These are phyloP conservation scores for Linum trigynum DNA, from an alignment of 345 rosid genomes.

Conservation along the genomic window DNA sequence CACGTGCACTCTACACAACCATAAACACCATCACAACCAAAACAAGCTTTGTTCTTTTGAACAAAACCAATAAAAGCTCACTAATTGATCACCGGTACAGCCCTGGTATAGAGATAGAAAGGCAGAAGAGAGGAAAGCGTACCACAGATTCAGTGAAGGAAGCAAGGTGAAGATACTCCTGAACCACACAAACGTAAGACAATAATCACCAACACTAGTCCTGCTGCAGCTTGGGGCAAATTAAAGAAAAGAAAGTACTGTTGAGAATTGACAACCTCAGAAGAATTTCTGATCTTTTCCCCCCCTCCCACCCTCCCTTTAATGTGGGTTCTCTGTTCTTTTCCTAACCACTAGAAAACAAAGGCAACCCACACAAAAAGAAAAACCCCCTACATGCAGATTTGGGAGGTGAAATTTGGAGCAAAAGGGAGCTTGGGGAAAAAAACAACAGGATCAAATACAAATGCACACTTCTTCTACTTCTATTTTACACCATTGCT, in stretches of 20 bases:
- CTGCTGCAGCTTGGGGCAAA: too few relatives aligned
- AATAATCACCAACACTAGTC: not conserved
- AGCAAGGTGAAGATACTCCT: too few relatives aligned
- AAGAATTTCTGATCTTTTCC: too few relatives aligned
- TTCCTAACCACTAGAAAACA: not conserved
- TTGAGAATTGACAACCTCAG: not conserved
- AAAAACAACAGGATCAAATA: not conserved
- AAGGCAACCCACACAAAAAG: not conserved
- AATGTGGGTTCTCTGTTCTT: not conserved
- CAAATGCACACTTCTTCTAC: not conserved
- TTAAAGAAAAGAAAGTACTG: too few relatives aligned
- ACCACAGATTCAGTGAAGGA: too few relatives aligned
- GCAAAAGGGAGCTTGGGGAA: not conserved
- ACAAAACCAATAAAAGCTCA: too few relatives aligned
- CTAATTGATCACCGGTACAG: too few relatives aligned
- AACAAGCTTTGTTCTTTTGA: too few relatives aligned
- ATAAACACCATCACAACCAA: too few relatives aligned
- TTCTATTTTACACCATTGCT: not conserved
- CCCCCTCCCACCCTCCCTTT: not conserved
- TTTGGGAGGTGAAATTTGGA: not conserved
- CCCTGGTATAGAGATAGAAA: not conserved
- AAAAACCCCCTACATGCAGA: not conserved
- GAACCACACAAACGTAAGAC: not conserved
- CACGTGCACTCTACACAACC: too few relatives aligned
- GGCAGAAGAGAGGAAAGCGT: not conserved